Base-by-base conservation (phyloP, 1,284 basidiomycete species). In the Mycena sp. region DNA sequence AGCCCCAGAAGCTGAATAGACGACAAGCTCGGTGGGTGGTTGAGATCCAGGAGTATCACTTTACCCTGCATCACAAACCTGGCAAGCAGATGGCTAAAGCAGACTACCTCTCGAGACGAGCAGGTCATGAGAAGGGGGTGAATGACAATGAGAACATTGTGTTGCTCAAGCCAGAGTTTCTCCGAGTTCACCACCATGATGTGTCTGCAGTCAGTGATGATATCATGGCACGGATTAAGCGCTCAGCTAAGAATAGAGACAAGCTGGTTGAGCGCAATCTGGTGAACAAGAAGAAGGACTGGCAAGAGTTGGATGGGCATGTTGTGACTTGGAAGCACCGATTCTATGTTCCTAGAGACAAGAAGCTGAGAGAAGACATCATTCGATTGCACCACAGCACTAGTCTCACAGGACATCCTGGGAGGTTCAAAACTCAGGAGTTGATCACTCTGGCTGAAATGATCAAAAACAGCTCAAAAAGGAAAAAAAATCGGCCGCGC, bases 1-100 rank as follows among this genome's bases (percentile, higher is more conserved):
- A 67, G 1, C 59, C 77, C 0, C 72, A 80, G 30, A 72, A 77
- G 5, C 71, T 85, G 0, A 82, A 74, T 28, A 59, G 74, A 0
- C 53, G 76, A 12, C 81, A 85, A 67, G 79, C 77, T 0, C 63
- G 78, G 1, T 87, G 81, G 84, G 67, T 69, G 0, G 54, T 76
- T 0, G 54, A 72, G 23, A 67, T 86, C 0, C 48, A 74, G 1
- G 44, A 74, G 6, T 83, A 38, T n/a, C 19, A 51, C 35, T 51
- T 51, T n/a, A 26, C 32, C 10, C 29, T 54, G n/a, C 28, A 21
- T 4, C 48, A 55, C 21, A 23, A 35, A 25, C 54, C 41, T 14
- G 52, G 52, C 11, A 43, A 41, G 6, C 25, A 26, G 19, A 54
- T 43, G 29, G 19, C n/a, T 2, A 43, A 54, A 19, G 40, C 52